These are phyloP conservation scores for Micractinium conductrix DNA, from an alignment of 139 green algal species.

Conservation along the genomic window DNA sequence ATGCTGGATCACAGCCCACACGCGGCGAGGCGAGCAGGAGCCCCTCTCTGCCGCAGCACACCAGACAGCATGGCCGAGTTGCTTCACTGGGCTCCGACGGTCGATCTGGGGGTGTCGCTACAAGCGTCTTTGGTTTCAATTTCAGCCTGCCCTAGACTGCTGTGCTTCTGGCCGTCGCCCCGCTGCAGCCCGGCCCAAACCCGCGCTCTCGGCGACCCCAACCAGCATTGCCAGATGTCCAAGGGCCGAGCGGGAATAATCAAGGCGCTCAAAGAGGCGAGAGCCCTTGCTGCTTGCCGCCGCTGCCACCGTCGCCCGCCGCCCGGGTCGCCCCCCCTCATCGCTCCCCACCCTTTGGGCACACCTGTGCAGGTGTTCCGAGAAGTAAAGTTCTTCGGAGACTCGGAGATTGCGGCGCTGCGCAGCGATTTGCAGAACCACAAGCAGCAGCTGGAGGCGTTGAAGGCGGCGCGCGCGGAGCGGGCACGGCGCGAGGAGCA, in stretches of 20 bases:
- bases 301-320: not conserved
- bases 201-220: no score
- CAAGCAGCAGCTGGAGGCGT: constrained; percentile 36
- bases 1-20: no score
- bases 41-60: no score
- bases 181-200: not conserved
- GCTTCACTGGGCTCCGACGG: no score
- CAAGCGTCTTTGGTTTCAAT: no score
- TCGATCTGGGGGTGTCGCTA: no score
- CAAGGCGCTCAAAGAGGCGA: constrained; percentile 26
- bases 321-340: not conserved
- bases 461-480: not conserved
- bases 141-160: no score
- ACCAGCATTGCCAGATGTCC: constrained; percentile 14
- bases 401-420: not conserved
- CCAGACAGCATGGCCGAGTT: no score
- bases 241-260: not conserved
- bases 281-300: not conserved
- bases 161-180: no score
- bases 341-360: no score
- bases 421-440: constrained; percentile 26
- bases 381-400: constrained; percentile 18
- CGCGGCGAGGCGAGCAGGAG: no score
- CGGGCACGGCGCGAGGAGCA: not conserved
- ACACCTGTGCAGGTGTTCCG: constrained; percentile 8